These are phyloP conservation scores for Chaetoscypha palmicola DNA, from an alignment of 2,329 filamentous ascomycete species.

Conservation along the genomic window DNA sequence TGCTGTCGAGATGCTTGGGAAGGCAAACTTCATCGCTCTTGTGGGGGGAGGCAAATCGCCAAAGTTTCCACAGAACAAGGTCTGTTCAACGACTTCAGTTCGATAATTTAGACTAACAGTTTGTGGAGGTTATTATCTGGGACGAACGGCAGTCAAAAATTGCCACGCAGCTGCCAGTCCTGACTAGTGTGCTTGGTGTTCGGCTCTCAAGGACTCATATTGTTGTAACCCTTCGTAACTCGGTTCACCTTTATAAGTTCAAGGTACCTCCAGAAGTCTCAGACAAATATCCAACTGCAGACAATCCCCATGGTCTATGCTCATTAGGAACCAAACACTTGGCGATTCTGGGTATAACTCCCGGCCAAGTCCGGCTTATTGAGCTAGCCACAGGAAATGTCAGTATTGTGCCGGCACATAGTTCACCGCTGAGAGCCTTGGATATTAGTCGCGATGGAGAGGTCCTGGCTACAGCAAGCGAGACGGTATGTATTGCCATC, in stretches of 20 bases:
- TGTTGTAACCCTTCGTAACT: constrained; percentile 74
- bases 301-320: constrained; percentile 76
- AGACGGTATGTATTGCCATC: constrained; percentile 46
- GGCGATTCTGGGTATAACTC: constrained; percentile 79
- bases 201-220: constrained; percentile 70
- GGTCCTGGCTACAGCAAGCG: constrained; percentile 81
- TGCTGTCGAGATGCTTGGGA: constrained; percentile 78
- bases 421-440: constrained; percentile 69
- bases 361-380: constrained; percentile 84
- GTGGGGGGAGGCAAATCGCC: constrained; percentile 82
- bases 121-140: constrained; percentile 70
- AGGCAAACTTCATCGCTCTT: constrained; percentile 78
- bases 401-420: constrained; percentile 89
- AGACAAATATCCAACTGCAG: constrained; percentile 74
- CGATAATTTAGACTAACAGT: constrained; percentile 10
- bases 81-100: constrained; percentile 24
- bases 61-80: constrained; percentile 83
- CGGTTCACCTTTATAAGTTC: constrained; percentile 74
- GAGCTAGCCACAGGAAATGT: constrained; percentile 72
- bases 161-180: constrained; percentile 69
- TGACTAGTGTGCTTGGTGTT: constrained; percentile 73
- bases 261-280: constrained; percentile 63
- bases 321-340: constrained; percentile 67
- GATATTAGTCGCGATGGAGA: constrained; percentile 73
- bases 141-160: constrained; percentile 75